These are phyloP conservation scores for Clonostachys rhizophaga DNA, from an alignment of 2,329 filamentous ascomycete species.

Conservation along the genomic window DNA sequence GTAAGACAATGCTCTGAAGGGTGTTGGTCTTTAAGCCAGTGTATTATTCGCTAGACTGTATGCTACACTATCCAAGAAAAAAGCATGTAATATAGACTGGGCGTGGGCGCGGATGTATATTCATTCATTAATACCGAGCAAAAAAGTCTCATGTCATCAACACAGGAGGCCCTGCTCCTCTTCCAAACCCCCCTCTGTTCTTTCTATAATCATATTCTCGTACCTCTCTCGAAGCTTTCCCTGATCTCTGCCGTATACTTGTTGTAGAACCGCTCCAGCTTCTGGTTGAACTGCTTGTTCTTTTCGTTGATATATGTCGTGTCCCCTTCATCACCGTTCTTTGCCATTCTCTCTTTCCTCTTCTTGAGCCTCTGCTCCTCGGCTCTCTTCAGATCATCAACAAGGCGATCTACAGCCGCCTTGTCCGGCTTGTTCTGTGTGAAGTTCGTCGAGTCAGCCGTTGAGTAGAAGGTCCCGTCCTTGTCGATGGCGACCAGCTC, in stretches of 20 bases:
- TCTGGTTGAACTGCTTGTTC: constrained; percentile 99
- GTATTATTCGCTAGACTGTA: constrained; percentile 24
- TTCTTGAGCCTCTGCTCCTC: constrained; percentile 86
- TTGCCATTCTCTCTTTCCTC: constrained; percentile 70
- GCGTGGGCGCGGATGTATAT: too few relatives aligned
- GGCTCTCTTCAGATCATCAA: constrained; percentile 80
- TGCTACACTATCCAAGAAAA: constrained; percentile 2
- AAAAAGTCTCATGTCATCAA: too few relatives aligned
- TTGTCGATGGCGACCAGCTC: constrained; percentile 93
- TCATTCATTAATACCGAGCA: too few relatives aligned
- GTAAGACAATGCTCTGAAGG: constrained; percentile 77
- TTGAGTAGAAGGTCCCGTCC: constrained; percentile 86
- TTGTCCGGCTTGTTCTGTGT: constrained; percentile 83
- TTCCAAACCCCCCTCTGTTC: background rate
- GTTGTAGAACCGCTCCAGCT: constrained; percentile 93
- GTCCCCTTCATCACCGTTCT: constrained; percentile 81
- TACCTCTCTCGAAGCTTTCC: constrained; percentile 95
- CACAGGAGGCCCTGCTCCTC: too few relatives aligned
- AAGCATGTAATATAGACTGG: background rate
- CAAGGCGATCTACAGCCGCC: constrained; percentile 81
- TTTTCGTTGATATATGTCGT: constrained; percentile 99
- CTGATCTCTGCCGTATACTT: constrained; percentile 97
- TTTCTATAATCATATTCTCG: constrained; percentile 66
- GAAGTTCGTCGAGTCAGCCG: constrained; percentile 76
- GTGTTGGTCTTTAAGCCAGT: background rate